Evolutionary conservation across 1,284 basidiomycete genomes (phyloP).

Genomic region (Heliocybe sulcata): DNA sequence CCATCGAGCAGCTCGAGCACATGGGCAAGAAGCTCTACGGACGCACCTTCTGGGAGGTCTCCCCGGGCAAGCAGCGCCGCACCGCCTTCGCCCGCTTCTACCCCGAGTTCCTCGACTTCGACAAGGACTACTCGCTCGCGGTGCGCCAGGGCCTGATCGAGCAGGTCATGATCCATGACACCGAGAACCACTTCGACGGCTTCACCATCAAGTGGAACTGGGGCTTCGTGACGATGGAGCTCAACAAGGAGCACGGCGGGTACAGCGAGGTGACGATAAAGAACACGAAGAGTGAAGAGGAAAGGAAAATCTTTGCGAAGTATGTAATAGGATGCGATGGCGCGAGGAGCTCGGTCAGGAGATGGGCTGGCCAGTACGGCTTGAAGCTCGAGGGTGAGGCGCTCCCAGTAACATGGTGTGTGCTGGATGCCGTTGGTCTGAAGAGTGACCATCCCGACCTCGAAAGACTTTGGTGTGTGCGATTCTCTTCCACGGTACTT

Average conservation of each 20-base stretch:
- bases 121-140: constrained; percentile 7
- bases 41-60: constrained; percentile 9
- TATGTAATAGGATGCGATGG: constrained; percentile 10
- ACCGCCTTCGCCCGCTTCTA: constrained; percentile 7
- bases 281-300: constrained; percentile 2
- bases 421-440: constrained; percentile 8
- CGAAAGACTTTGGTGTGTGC: constrained; percentile 7
- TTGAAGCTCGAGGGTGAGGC: constrained; percentile 5
- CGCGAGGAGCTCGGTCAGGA: constrained; percentile 6
- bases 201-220: constrained; percentile 7
- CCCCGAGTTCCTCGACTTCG: constrained; percentile 8
- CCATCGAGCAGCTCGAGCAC: constrained; percentile 8
- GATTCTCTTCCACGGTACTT: too few species aligned
- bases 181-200: constrained; percentile 5
- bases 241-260: constrained; percentile 3
- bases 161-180: constrained; percentile 8
- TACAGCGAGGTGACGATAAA: constrained; percentile 2
- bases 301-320: constrained; percentile 4
- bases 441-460: constrained; percentile 9
- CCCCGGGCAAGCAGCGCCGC: background rate
- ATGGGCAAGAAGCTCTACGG: constrained; percentile 7
- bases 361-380: constrained; percentile 6
- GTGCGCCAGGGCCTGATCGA: constrained; percentile 9
- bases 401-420: constrained; percentile 8
- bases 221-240: constrained; percentile 8